Conservation (phyloP, 140 eudicot species). For the Erigeron philadelphicus region DNA sequence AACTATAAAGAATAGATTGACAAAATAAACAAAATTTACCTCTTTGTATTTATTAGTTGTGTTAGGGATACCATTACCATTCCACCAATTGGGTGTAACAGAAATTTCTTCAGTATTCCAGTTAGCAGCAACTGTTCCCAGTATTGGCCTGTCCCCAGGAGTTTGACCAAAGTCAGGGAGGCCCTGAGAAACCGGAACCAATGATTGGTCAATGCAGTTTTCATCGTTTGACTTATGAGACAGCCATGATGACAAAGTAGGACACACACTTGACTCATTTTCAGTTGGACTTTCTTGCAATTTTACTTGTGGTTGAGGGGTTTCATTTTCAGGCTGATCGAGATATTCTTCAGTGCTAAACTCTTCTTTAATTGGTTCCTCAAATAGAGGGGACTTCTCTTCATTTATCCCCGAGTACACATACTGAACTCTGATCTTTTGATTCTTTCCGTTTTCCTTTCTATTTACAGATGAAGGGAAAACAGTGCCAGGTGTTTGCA, state of each 20-base stretch:
- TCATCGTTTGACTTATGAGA: constrained; percentile 31
- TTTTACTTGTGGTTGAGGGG: constrained; percentile 30
- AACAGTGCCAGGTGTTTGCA: constrained; percentile 95
- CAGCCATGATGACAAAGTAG: constrained; percentile 56
- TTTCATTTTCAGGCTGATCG: constrained; percentile 29
- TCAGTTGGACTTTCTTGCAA: constrained; percentile 24
- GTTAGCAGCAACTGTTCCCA: constrained; percentile 51
- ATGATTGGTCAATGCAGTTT: constrained; percentile 22
- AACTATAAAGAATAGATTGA: not conserved
- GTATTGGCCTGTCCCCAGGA: constrained; percentile 52
- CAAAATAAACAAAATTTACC: constrained; percentile 32
- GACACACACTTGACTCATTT: constrained; percentile 37
- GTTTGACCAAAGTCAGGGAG: constrained; percentile 30
- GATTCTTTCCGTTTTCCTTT: constrained; percentile 39
- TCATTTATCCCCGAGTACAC: constrained; percentile 49
- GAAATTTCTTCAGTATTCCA: constrained; percentile 48
- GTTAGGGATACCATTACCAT: constrained; percentile 80
- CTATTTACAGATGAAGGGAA: constrained; percentile 44
- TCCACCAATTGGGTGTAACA: constrained; percentile 50
- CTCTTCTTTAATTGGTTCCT: constrained; percentile 37
- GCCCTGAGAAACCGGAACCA: constrained; percentile 17
- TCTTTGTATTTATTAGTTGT: constrained; percentile 78
- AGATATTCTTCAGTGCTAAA: constrained; percentile 12
- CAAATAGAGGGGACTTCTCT: constrained; percentile 28
- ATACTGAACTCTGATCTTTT: constrained; percentile 60